These are phyloP conservation scores for Tylopilus intermedius DNA, from an alignment of 768 basidiomycete genomes.

Conservation along the genomic window DNA sequence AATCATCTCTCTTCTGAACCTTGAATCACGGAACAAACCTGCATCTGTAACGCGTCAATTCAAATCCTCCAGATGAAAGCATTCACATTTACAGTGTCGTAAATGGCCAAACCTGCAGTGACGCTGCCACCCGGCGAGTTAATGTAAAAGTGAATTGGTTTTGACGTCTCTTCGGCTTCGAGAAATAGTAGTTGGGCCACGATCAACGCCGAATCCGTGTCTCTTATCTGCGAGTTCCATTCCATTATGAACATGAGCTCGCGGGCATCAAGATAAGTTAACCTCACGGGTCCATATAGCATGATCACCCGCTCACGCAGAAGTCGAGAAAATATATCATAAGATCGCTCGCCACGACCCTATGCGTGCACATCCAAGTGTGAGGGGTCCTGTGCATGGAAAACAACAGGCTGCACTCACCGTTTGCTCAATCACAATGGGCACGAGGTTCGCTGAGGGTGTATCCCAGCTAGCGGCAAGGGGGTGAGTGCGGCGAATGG, in stretches of 20 bases:
- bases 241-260: conserved; percentile 9
- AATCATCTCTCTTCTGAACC: conserved; percentile 17
- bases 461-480: conserved; percentile 41
- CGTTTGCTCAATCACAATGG: conserved; percentile 92
- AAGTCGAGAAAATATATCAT: conserved; percentile 94
- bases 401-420: conserved; percentile 36
- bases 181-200: conserved; percentile 93
- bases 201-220: conserved; percentile 80
- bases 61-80: conserved; percentile 5
- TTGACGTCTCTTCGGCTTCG: conserved; percentile 91
- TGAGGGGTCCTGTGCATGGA: conserved; percentile 14
- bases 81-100: conserved; percentile 74
- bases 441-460: conserved; percentile 66
- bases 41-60: conserved; percentile 49
- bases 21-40: conserved; percentile 41
- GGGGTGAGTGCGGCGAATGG: conserved; percentile 50
- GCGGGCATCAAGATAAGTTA: conserved; percentile 6
- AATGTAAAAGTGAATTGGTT: conserved; percentile 95
- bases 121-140: conserved; percentile 97
- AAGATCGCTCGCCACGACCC: conserved; percentile 85
- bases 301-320: conserved; percentile 93
- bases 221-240: conserved; percentile 61
- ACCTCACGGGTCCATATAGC: conserved; percentile 83
- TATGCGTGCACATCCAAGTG: conserved; percentile 25
- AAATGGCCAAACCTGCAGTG: conserved; percentile 92